A percentile compares a stretch with the other conserved stretches of the same genome.
Evolutionary conservation across 441 rosid species (phyloP).

Genomic region (Lepidium campestre): DNA sequence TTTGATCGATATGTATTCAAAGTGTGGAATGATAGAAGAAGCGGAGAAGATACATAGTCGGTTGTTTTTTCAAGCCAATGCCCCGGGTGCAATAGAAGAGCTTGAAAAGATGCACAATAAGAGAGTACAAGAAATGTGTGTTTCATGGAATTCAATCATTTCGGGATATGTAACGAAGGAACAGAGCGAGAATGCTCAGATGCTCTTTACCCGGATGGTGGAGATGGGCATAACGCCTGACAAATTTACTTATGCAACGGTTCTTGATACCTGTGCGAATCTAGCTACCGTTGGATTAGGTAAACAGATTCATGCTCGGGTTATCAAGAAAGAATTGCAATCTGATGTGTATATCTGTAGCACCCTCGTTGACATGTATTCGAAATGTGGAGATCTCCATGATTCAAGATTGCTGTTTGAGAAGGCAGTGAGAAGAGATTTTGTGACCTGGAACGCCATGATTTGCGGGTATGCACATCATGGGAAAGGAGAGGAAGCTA

Average conservation of each 20-base stretch:
- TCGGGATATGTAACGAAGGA: constrained; percentile 63
- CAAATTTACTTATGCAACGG: constrained; percentile 76
- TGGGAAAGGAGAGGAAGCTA: constrained; percentile 78
- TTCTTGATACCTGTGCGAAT: constrained; percentile 86
- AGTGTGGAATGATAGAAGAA: constrained; percentile 66
- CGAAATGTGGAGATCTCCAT: constrained; percentile 81
- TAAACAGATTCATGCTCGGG: constrained; percentile 81
- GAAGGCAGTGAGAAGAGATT: constrained; percentile 56
- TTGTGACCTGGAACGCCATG: constrained; percentile 92
- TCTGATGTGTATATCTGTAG: constrained; percentile 77
- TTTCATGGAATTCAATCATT: constrained; percentile 88
- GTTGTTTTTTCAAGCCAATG: constrained; percentile 34
- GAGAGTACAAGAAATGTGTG: constrained; percentile 47
- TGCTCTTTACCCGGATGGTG: constrained; percentile 60
- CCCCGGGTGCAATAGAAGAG: constrained; percentile 51
- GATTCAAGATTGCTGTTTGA: constrained; percentile 68
- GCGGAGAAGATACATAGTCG: constrained; percentile 69
- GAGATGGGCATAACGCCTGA: constrained; percentile 62
- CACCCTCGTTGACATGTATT: constrained; percentile 95
- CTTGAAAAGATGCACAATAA: constrained; percentile 58
- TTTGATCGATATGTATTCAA: constrained; percentile 84
- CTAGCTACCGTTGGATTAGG: constrained; percentile 78
- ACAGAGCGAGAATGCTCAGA: constrained; percentile 78
- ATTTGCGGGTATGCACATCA: constrained; percentile 82
- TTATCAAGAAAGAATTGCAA: constrained; percentile 66